Conservation (phyloP, 371 early-diverging fungal species). For the Lichtheimia ramosa region DNA sequence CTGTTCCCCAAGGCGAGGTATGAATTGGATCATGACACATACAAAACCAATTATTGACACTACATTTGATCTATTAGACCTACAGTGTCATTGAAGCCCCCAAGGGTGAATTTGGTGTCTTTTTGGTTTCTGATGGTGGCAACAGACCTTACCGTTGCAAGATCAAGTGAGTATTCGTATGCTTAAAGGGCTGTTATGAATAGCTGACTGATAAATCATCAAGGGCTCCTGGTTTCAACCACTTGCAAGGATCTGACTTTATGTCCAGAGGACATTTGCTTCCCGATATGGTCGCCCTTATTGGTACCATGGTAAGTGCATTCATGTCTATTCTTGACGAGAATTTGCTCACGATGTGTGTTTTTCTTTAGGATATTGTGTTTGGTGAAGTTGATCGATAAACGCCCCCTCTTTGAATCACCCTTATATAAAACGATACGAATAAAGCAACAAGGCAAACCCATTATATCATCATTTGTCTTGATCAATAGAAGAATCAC, state of each 20-base stretch:
- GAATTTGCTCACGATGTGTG: neutral
- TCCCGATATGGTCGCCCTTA: constrained; percentile 95
- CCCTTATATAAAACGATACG: too few species aligned
- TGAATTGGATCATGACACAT: neutral
- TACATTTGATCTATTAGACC: constrained; percentile 41
- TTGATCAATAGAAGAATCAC: too few species aligned
- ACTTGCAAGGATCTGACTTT: constrained; percentile 88
- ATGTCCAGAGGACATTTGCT: constrained; percentile 90
- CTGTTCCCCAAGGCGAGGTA: constrained; percentile 88
- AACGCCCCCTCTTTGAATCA: constrained; percentile 7
- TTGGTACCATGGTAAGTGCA: constrained; percentile 69
- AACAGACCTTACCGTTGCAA: constrained; percentile 97
- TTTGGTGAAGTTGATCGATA: constrained; percentile 91
- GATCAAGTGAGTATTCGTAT: constrained; percentile 51
- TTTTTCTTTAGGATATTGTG: constrained; percentile 78
- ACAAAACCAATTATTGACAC: neutral
- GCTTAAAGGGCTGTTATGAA: too few species aligned
- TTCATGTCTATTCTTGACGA: neutral
- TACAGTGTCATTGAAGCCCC: constrained; percentile 98
- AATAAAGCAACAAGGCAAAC: too few species aligned
- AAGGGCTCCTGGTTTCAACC: constrained; percentile 96
- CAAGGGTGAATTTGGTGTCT: constrained; percentile 97
- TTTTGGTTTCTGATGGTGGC: constrained; percentile 85
- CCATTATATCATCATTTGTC: too few species aligned
- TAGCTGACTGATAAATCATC: neutral